Percentiles rank a stretch among this genome's conserved stretches.
These are phyloP conservation scores for Xerocomus brunneocitrinus DNA, from an alignment of 768 basidiomycete genomes.

Conservation along the genomic window DNA sequence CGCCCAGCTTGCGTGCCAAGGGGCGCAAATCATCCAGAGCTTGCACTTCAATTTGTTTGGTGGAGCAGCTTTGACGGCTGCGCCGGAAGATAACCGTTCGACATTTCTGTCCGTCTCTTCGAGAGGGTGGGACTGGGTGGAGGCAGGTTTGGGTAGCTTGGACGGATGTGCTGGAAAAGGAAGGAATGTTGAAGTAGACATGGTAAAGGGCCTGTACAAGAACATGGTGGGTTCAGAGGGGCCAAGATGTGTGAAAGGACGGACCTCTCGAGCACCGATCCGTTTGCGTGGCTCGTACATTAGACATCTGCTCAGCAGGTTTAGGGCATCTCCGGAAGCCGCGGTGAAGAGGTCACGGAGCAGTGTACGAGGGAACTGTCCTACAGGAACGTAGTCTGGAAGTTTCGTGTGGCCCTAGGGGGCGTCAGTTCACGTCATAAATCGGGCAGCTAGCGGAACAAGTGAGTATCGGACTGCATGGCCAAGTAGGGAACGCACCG, in stretches of 20 bases:
- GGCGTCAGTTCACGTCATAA: not conserved
- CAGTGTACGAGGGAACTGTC: conserved; percentile 78
- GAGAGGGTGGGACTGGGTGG: conserved; percentile 11
- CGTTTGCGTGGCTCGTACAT: conserved; percentile 83
- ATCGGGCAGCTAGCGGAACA: conserved; percentile 50
- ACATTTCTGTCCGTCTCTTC: too few species aligned
- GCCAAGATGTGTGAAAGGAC: conserved; percentile 18
- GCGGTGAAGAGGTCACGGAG: conserved; percentile 47
- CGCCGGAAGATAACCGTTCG: too few species aligned
- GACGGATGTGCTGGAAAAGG: too few species aligned
- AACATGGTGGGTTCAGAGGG: not conserved
- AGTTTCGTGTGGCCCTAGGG: conserved; percentile 81
- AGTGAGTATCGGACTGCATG: not conserved
- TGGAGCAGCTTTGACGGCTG: too few species aligned
- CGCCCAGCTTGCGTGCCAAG: too few species aligned
- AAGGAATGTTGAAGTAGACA: too few species aligned
- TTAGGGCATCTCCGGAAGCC: too few species aligned
- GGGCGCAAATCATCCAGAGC: too few species aligned
- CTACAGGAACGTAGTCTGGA: conserved; percentile 84
- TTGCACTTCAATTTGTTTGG: too few species aligned
- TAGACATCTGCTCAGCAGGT: conserved; percentile 74
- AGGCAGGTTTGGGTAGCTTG: too few species aligned
- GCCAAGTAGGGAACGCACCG: conserved; percentile 47
- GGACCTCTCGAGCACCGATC: conserved; percentile 72
- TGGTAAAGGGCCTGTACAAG: too few species aligned